Percentiles rank a stretch among this genome's conserved stretches.
Conservation (phyloP, 208 protist genomes). For the Endotrypanum monterogeii region DNA sequence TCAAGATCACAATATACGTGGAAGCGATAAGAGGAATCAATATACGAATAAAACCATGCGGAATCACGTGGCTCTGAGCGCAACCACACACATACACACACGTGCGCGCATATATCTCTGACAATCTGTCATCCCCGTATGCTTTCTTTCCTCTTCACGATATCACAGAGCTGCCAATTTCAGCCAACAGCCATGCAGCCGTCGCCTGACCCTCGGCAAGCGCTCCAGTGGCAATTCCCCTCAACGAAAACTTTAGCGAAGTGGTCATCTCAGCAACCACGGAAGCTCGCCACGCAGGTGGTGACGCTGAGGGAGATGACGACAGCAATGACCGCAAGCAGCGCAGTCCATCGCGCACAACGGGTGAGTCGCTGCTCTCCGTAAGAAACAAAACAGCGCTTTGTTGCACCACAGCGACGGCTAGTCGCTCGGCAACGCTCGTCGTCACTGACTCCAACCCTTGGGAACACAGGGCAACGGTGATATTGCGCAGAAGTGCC, state of each 20-base stretch:
- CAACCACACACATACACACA: background rate
- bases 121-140: background rate
- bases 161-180: conserved; percentile 1
- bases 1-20: no score
- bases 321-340: conserved; percentile 23
- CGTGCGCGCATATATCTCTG: background rate
- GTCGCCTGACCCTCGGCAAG: conserved; percentile 28
- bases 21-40: background rate
- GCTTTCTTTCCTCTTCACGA: background rate
- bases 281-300: conserved; percentile 9
- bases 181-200: conserved; percentile 21
- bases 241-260: conserved; percentile 22
- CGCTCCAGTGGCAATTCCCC: conserved; percentile 29
- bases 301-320: background rate
- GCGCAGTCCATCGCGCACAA: conserved; percentile 19
- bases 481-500: conserved; percentile 26
- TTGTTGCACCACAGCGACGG: conserved; percentile 23
- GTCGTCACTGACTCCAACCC: conserved; percentile 1
- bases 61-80: background rate
- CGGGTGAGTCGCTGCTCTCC: conserved; percentile 20
- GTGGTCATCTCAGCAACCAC: conserved; percentile 14
- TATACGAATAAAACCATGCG: background rate
- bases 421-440: conserved; percentile 8
- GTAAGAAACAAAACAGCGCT: conserved; percentile 23
- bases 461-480: conserved; percentile 10